These are phyloP conservation scores for Eruca vesicaria DNA, from an alignment of 441 rosid genomes.

Conservation along the genomic window DNA sequence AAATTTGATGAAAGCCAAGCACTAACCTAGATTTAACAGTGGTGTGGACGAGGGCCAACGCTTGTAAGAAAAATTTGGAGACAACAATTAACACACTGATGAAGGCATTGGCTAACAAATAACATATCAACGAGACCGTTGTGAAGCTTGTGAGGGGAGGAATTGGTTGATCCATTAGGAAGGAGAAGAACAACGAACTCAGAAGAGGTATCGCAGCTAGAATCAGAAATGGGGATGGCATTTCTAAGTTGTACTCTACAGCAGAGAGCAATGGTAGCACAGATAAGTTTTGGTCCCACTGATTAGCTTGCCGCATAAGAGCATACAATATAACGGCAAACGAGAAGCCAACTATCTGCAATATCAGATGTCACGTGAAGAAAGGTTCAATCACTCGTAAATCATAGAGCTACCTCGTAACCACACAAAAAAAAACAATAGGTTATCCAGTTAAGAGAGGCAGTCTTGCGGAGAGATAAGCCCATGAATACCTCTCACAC, in stretches of 20 bases:
- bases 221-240: slow-evolving; percentile 70
- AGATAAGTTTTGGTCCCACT: slow-evolving; percentile 68
- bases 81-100: slow-evolving; percentile 55
- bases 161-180: slow-evolving; percentile 66
- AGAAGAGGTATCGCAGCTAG: slow-evolving; percentile 60
- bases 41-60: slow-evolving; percentile 62
- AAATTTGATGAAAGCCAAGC: slow-evolving; percentile 22
- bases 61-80: slow-evolving; percentile 73
- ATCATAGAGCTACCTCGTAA: not conserved
- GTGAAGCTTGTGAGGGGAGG: slow-evolving; percentile 75
- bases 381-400: slow-evolving; percentile 21
- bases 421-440: not conserved
- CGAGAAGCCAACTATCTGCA: slow-evolving; percentile 39
- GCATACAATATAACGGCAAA: slow-evolving; percentile 76
- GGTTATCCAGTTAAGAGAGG: slow-evolving; percentile 1
- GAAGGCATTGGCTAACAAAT: slow-evolving; percentile 74
- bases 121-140: slow-evolving; percentile 63
- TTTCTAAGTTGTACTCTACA: slow-evolving; percentile 75
- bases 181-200: slow-evolving; percentile 56
- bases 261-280: slow-evolving; percentile 76
- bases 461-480: not conserved
- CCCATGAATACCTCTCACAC: not conserved
- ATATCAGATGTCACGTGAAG: slow-evolving; percentile 14
- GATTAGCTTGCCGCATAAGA: slow-evolving; percentile 80
- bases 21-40: slow-evolving; percentile 70